phyloP scores from a whole-genome alignment of 2,329 filamentous ascomycete species.

The Stagonosporopsis rhizophila region DNA sequence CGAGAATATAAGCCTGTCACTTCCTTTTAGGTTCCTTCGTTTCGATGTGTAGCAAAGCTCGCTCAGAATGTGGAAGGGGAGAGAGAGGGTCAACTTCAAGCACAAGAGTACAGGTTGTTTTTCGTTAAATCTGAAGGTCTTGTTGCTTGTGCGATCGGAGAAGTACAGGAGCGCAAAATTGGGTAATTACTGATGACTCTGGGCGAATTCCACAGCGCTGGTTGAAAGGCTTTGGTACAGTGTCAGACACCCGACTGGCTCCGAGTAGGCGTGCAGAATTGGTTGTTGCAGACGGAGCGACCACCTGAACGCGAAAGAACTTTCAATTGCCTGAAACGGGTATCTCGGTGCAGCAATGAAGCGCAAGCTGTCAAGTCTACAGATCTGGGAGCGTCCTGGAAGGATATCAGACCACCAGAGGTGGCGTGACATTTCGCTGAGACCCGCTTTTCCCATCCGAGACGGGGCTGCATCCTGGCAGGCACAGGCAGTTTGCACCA shows the following conservation, averaged over 20 bases:
- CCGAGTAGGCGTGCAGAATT: conserved; percentile 19
- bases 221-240: conserved; percentile 12
- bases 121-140: conserved; percentile 14
- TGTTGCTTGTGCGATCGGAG: conserved; percentile 32
- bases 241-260: conserved; percentile 13
- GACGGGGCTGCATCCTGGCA: conserved; percentile 14
- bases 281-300: conserved; percentile 23
- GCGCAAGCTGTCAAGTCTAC: conserved; percentile 17
- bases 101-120: conserved; percentile 5
- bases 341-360: conserved; percentile 26
- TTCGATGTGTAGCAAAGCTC: conserved; percentile 1
- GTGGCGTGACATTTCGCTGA: conserved; percentile 44
- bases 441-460: conserved; percentile 21
- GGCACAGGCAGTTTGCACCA: conserved; percentile 3
- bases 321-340: conserved; percentile 25
- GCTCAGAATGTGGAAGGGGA: conserved; percentile 3
- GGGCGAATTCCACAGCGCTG: conserved; percentile 13
- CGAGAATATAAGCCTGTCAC: conserved; percentile 36
- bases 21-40: conserved; percentile 18
- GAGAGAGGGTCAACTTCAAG: neutral
- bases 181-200: conserved; percentile 24
- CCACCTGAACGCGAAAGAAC: conserved; percentile 17
- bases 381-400: conserved; percentile 18
- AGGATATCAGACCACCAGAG: conserved; percentile 42
- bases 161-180: conserved; percentile 23